These are phyloP conservation scores for Phytophthora crassamura DNA, from an alignment of 352 stramenopile species.

Conservation along the genomic window DNA sequence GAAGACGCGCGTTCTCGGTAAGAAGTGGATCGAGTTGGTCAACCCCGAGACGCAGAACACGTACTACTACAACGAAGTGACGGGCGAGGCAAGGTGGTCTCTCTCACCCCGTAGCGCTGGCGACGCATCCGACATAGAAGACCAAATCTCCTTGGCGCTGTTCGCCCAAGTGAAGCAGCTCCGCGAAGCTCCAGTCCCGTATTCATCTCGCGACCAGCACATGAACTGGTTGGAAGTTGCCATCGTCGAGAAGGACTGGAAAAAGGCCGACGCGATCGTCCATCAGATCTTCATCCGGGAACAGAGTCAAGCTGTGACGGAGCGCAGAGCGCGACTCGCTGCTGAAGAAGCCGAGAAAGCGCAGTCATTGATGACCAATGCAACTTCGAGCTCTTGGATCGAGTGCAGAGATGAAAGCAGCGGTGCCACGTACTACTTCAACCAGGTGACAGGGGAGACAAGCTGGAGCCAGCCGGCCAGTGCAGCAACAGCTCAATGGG, in stretches of 20 bases:
- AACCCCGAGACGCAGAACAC: slow-evolving; percentile 82
- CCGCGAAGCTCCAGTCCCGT: slow-evolving; percentile 54
- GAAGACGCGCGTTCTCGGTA: slow-evolving; percentile 55
- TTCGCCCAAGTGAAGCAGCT: slow-evolving; percentile 59
- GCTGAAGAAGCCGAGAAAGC: slow-evolving; percentile 9
- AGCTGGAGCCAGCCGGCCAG: slow-evolving; percentile 41
- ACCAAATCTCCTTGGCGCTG: slow-evolving; percentile 70
- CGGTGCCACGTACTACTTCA: slow-evolving; percentile 56
- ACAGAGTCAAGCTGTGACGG: slow-evolving; percentile 48
- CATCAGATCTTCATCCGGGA: slow-evolving; percentile 78
- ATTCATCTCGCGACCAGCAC: slow-evolving; percentile 62
- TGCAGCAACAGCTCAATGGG: slow-evolving; percentile 20
- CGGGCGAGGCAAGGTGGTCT: slow-evolving; percentile 87
- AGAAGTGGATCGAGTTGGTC: slow-evolving; percentile 86
- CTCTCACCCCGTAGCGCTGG: slow-evolving; percentile 75
- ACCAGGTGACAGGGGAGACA: slow-evolving; percentile 46
- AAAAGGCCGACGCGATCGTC: slow-evolving; percentile 70
- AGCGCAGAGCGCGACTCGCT: slow-evolving; percentile 23
- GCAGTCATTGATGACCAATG: background rate
- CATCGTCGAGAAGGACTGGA: slow-evolving; percentile 68
- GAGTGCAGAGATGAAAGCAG: slow-evolving; percentile 41
- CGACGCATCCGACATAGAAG: slow-evolving; percentile 50
- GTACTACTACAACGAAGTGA: slow-evolving; percentile 94
- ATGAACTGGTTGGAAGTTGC: slow-evolving; percentile 75
- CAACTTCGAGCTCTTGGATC: slow-evolving; percentile 23